Evolutionary conservation across 371 early-diverging fungal species (phyloP).

Genomic region (Capniomyces stellatus): DNA sequence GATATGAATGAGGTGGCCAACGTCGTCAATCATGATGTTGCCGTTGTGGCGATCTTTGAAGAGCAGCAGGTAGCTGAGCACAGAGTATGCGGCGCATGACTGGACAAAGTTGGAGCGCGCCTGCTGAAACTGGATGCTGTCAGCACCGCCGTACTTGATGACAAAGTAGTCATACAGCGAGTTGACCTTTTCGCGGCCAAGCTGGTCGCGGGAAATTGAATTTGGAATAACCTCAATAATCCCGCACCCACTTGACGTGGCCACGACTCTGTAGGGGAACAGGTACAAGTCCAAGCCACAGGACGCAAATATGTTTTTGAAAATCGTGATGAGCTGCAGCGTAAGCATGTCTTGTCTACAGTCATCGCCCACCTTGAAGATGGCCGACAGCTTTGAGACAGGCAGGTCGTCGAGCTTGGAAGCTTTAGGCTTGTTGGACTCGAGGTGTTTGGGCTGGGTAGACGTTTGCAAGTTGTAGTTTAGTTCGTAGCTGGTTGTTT

Average conservation of each 20-base stretch:
- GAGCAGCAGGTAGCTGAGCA: slow-evolving; percentile 88
- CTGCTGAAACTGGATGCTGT: slow-evolving; percentile 76
- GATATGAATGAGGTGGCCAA: slow-evolving; percentile 96
- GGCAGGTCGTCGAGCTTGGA: background rate
- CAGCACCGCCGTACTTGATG: slow-evolving; percentile 83
- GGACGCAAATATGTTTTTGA: slow-evolving; percentile 87
- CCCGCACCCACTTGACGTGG: slow-evolving; percentile 94
- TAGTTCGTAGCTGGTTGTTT: background rate
- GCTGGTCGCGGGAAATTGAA: slow-evolving; percentile 93
- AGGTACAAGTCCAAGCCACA: slow-evolving; percentile 89
- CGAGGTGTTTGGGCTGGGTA: slow-evolving; percentile 13
- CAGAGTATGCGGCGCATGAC: slow-evolving; percentile 92
- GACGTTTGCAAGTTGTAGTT: no score
- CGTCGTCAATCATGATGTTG: slow-evolving; percentile 97
- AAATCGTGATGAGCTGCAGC: slow-evolving; percentile 91
- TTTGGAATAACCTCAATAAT: slow-evolving; percentile 99
- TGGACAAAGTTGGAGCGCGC: slow-evolving; percentile 93
- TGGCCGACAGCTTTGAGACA: slow-evolving; percentile 49
- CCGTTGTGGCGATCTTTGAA: slow-evolving; percentile 99
- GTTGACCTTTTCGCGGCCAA: slow-evolving; percentile 97
- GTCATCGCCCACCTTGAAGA: slow-evolving; percentile 98
- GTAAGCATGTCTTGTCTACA: slow-evolving; percentile 98
- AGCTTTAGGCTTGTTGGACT: slow-evolving; percentile 30
- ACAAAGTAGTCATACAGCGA: slow-evolving; percentile 87
- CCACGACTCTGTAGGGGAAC: slow-evolving; percentile 96